These are phyloP conservation scores for Vitis labrusca DNA, from an alignment of 164 flowering plant genomes.

Conservation along the genomic window DNA sequence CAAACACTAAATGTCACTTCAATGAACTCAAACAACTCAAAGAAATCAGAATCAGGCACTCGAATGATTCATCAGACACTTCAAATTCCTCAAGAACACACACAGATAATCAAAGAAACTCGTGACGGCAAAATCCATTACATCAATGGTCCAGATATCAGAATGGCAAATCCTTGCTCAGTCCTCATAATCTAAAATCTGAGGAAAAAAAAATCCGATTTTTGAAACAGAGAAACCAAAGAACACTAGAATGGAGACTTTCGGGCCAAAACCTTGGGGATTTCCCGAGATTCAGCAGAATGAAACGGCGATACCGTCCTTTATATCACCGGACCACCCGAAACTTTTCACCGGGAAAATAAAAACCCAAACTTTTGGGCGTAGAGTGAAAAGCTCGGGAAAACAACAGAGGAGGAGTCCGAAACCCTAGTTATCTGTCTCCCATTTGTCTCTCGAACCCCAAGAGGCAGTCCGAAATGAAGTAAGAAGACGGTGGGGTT, in stretches of 20 bases:
- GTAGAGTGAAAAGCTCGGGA: background rate
- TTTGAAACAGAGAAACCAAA: background rate
- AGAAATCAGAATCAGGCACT: background rate
- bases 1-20: background rate
- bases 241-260: background rate
- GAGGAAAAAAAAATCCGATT: background rate
- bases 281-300: background rate
- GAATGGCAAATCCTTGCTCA: too few relatives aligned
- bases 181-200: too few relatives aligned
- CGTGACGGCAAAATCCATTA: too few relatives aligned
- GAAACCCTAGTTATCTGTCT: background rate
- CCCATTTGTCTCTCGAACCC: slow-evolving; percentile 1
- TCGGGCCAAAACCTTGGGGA: slow-evolving; percentile 1
- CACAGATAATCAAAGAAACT: background rate
- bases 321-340: background rate
- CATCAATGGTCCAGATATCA: too few relatives aligned
- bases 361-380: background rate
- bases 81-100: background rate
- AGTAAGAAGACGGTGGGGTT: too few relatives aligned
- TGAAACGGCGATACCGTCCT: background rate
- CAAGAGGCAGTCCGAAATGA: too few relatives aligned
- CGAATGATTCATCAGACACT: background rate
- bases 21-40: background rate
- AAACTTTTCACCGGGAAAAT: background rate
- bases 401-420: background rate